Conservation (phyloP, 139 green algal genomes). For the Pycnococcus provasolii region DNA sequence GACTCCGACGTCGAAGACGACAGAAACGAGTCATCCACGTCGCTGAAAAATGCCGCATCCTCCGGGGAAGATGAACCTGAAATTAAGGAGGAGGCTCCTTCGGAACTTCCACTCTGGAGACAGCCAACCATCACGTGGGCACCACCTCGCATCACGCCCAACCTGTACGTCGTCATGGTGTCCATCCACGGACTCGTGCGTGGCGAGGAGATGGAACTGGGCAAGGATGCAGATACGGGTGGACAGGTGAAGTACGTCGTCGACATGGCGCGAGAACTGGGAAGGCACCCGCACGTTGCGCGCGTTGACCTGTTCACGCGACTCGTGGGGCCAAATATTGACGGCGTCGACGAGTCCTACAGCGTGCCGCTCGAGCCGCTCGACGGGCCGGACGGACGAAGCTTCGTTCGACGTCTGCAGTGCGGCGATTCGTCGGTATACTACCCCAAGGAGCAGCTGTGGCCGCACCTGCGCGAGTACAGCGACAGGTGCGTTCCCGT, state of each 20-base stretch:
- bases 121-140: no score
- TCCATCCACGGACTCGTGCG: conserved; percentile 80
- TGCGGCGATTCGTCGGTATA: conserved; percentile 60
- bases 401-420: conserved; percentile 80
- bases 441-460: conserved; percentile 58
- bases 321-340: conserved; percentile 16
- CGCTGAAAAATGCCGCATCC: no score
- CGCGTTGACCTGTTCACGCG: conserved; percentile 89
- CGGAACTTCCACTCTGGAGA: no score
- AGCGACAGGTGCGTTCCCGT: conserved; percentile 36
- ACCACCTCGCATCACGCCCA: no score
- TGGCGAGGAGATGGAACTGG: conserved; percentile 83
- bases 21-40: no score
- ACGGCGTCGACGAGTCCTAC: conserved; percentile 55
- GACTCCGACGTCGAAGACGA: no score
- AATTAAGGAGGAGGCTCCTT: no score
- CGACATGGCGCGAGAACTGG: conserved; percentile 76
- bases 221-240: conserved; percentile 78
- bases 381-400: conserved; percentile 47
- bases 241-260: conserved; percentile 92
- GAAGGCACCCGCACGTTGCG: conserved; percentile 69
- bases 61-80: no score
- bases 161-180: conserved; percentile 74
- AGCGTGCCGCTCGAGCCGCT: conserved; percentile 62
- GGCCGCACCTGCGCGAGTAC: conserved; percentile 86